These are phyloP conservation scores for Jacaranda mimosifolia DNA, from an alignment of 257 asterid species.

Conservation along the genomic window DNA sequence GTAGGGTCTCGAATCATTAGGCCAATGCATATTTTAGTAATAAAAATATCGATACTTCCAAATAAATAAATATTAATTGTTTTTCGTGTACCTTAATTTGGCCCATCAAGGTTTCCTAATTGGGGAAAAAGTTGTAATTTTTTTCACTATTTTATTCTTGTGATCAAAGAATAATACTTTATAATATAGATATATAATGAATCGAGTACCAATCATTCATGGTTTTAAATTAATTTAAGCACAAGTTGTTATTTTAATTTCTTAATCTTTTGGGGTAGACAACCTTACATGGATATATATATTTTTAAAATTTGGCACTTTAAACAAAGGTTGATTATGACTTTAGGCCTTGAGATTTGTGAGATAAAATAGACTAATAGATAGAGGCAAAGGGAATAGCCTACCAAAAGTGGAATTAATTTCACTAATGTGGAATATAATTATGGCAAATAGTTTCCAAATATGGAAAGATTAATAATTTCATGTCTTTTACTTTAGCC, in stretches of 20 bases:
- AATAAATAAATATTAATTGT: neutral
- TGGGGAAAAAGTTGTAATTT: slow-evolving; percentile 38
- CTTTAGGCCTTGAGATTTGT: slow-evolving; percentile 28
- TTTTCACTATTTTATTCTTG: slow-evolving; percentile 33
- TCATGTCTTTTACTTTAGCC: slow-evolving; percentile 25
- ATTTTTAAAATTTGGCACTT: slow-evolving; percentile 25
- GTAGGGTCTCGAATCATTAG: slow-evolving; percentile 51
- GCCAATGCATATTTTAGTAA: slow-evolving; percentile 16
- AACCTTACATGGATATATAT: neutral
- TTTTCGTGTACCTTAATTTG: slow-evolving; percentile 32
- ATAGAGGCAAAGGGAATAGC: slow-evolving; percentile 1
- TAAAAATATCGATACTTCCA: neutral
- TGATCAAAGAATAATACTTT: slow-evolving; percentile 11
- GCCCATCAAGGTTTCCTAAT: slow-evolving; percentile 49
- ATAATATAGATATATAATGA: slow-evolving; percentile 18
- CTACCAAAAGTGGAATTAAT: slow-evolving; percentile 30
- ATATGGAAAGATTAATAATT: slow-evolving; percentile 37
- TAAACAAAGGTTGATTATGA: slow-evolving; percentile 35
- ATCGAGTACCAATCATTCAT: slow-evolving; percentile 37
- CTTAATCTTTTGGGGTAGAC: slow-evolving; percentile 36
- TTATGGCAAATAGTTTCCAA: slow-evolving; percentile 33
- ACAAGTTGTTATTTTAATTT: slow-evolving; percentile 33
- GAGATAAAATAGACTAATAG: slow-evolving; percentile 16
- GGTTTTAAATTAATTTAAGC: slow-evolving; percentile 32
- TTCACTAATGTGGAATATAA: neutral